A percentile compares a stretch with the other conserved stretches of the same genome.
Evolutionary conservation across 306 rosid genomes (phyloP).

Genomic region (Fragaria nilgerrensis): DNA sequence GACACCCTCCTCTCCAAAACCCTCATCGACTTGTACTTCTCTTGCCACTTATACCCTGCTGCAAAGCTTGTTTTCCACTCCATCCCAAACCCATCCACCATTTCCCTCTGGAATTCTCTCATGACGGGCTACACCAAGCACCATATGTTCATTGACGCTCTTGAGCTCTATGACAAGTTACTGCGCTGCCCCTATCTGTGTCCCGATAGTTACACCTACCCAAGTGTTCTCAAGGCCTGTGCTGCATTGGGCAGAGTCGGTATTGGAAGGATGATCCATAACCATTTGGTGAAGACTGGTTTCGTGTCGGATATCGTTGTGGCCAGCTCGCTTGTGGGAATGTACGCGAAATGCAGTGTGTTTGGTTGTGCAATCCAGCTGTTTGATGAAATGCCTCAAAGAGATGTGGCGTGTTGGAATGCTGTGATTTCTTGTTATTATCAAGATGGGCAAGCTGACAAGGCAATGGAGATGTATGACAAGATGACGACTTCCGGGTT

Average conservation of each 20-base stretch:
- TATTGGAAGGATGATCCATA: slow-evolving; percentile 51
- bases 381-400: slow-evolving; percentile 71
- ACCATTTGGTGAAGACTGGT: slow-evolving; percentile 58
- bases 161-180: slow-evolving; percentile 48
- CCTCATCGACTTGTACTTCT: slow-evolving; percentile 57
- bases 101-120: slow-evolving; percentile 72
- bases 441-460: slow-evolving; percentile 53
- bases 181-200: slow-evolving; percentile 31
- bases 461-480: slow-evolving; percentile 50
- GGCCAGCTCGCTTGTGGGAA: slow-evolving; percentile 55
- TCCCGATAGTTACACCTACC: slow-evolving; percentile 67
- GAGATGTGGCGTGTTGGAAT: slow-evolving; percentile 87
- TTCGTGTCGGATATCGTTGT: slow-evolving; percentile 51
- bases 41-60: slow-evolving; percentile 40
- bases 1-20: slow-evolving; percentile 44
- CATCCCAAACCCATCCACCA: slow-evolving; percentile 39
- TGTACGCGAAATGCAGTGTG: slow-evolving; percentile 66
- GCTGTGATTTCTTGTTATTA: slow-evolving; percentile 67
- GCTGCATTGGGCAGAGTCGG: slow-evolving; percentile 47
- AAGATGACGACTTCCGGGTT: slow-evolving; percentile 59
- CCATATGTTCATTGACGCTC: slow-evolving; percentile 57
- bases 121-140: slow-evolving; percentile 66
- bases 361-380: slow-evolving; percentile 43
- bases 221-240: slow-evolving; percentile 73
- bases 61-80: slow-evolving; percentile 48